Evolutionary conservation across 2,329 filamentous ascomycete genomes (phyloP).

Genomic region (Graphilbum ipis-grandicollis): DNA sequence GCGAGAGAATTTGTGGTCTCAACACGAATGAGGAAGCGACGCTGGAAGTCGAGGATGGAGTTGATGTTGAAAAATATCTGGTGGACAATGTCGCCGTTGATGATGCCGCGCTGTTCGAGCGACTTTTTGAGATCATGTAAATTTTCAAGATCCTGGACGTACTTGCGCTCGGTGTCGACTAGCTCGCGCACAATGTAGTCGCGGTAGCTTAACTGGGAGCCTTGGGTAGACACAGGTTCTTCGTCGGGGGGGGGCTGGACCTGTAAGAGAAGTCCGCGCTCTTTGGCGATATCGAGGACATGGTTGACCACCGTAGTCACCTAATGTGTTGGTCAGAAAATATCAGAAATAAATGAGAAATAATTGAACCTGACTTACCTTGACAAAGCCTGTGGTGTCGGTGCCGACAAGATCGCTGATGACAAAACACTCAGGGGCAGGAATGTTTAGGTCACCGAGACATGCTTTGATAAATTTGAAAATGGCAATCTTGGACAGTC

Average conservation of each 20-base stretch:
- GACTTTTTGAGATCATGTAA: conserved; percentile 82
- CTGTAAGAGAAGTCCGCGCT: conserved; percentile 55
- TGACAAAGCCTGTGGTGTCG: conserved; percentile 94
- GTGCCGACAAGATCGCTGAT: conserved; percentile 82
- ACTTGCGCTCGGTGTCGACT: conserved; percentile 90
- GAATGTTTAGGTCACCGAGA: conserved; percentile 63
- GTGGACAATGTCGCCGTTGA: conserved; percentile 80
- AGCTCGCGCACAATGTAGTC: conserved; percentile 86
- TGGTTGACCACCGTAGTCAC: conserved; percentile 85
- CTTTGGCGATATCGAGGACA: conserved; percentile 72
- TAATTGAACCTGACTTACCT: conserved; percentile 33
- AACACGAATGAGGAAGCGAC: conserved; percentile 84
- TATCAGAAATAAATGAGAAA: not conserved
- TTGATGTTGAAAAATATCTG: conserved; percentile 96
- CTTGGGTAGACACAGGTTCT: conserved; percentile 24
- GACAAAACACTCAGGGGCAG: conserved; percentile 72
- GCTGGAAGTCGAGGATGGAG: conserved; percentile 84
- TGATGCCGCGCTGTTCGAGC: conserved; percentile 70
- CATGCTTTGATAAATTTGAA: conserved; percentile 90
- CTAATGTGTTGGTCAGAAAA: conserved; percentile 20
- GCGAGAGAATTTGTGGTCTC: conserved; percentile 86
- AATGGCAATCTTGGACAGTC: conserved; percentile 70
- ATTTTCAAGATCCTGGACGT: conserved; percentile 92
- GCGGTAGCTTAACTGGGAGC: conserved; percentile 53
- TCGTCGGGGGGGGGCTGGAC: conserved; percentile 39